These are phyloP conservation scores for Annona squamosa DNA, from an alignment of 164 flowering plant genomes.

Conservation along the genomic window DNA sequence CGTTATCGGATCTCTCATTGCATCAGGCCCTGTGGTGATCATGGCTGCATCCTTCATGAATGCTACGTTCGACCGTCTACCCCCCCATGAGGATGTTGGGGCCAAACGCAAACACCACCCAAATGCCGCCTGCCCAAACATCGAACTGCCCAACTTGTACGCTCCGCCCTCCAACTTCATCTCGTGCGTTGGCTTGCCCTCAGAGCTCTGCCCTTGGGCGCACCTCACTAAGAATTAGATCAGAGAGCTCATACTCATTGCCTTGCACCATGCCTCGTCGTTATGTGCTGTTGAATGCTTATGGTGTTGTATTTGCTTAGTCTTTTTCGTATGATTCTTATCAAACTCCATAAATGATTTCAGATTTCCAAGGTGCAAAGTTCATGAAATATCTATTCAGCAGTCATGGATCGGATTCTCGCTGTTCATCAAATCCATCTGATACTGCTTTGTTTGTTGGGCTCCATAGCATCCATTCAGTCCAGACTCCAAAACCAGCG, in stretches of 20 bases:
- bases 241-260: neutral
- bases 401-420: too few relatives aligned
- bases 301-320: neutral
- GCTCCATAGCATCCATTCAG: too few relatives aligned
- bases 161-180: constrained; percentile 54
- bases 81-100: constrained; percentile 44
- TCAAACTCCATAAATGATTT: neutral
- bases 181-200: constrained; percentile 37
- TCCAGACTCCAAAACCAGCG: too few relatives aligned
- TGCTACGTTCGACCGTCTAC: constrained; percentile 75
- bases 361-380: too few relatives aligned
- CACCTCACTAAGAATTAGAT: constrained; percentile 16
- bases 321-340: neutral
- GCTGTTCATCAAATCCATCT: too few relatives aligned
- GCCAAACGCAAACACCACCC: constrained; percentile 43
- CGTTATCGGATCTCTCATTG: constrained; percentile 80
- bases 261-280: neutral
- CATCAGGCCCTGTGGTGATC: constrained; percentile 82
- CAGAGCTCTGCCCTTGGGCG: constrained; percentile 45
- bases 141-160: constrained; percentile 41
- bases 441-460: too few relatives aligned
- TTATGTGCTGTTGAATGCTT: neutral
- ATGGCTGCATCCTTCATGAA: constrained; percentile 88
- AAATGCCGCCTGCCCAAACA: constrained; percentile 24
- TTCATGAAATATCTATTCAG: too few relatives aligned